phyloP scores from a whole-genome alignment of 306 rosid genomes.

The Vigna unguiculata region DNA sequence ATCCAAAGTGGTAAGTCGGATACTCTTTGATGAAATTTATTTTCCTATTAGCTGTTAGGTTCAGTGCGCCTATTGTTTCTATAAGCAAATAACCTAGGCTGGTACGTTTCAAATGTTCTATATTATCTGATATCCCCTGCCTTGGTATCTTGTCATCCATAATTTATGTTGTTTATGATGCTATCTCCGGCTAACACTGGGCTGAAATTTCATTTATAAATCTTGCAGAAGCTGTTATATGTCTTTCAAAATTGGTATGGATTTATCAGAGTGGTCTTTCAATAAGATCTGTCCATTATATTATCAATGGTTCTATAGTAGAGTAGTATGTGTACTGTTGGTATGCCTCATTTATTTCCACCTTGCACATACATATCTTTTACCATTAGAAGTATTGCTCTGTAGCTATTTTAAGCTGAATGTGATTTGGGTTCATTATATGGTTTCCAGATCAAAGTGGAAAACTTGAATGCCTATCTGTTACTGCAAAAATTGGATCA shows the following conservation, averaged over 20 bases:
- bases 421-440: constrained; percentile 39
- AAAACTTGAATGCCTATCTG: constrained; percentile 88
- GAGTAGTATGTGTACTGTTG: constrained; percentile 11
- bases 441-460: constrained; percentile 84
- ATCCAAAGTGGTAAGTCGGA: constrained; percentile 71
- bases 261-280: constrained; percentile 18
- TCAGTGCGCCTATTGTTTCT: constrained; percentile 32
- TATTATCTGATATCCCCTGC: not conserved
- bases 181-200: constrained; percentile 22
- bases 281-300: constrained; percentile 19
- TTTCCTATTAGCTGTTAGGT: constrained; percentile 17
- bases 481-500: constrained; percentile 81
- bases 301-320: constrained; percentile 17
- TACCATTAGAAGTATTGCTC: constrained; percentile 36
- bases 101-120: constrained; percentile 27
- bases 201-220: constrained; percentile 9
- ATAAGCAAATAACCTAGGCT: constrained; percentile 21
- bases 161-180: constrained; percentile 20
- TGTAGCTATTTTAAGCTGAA: constrained; percentile 21
- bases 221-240: constrained; percentile 6
- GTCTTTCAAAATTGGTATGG: constrained; percentile 34
- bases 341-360: constrained; percentile 17
- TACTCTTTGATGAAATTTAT: constrained; percentile 23
- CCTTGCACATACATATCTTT: constrained; percentile 30
- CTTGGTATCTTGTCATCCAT: constrained; percentile 15